Evolutionary conservation across 768 basidiomycete species (phyloP), one percentile per base, ranked within the genome.

Genomic region (Boletus rubescentipes): DNA sequence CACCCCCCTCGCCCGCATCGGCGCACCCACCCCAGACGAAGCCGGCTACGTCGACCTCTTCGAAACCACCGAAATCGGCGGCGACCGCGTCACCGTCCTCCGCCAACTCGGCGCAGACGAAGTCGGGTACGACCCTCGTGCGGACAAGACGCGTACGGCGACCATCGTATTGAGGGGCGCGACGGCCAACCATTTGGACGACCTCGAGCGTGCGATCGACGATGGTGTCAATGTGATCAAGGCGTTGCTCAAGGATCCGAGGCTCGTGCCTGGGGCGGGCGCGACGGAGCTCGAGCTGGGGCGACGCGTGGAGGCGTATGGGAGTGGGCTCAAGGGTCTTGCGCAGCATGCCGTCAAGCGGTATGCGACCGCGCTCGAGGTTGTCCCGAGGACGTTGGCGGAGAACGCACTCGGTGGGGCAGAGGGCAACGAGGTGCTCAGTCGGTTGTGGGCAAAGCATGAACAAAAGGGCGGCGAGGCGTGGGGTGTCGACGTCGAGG

Each of bases 191-290:
- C 86, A 86, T 59, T 73, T 98, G 44, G 97, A 99, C 66, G 97
- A 98, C 69, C 82, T 99, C 32, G 96, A 99, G 72, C 83, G 97
- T 26, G 94, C 96, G 29, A 79, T 99, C 43, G 97, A 98, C 67
- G 95, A 98, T 63, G 97, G 96, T 26, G 93, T 95, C 59, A 94
- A 91, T 72, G 96, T 96, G 39, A 89, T 99, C 75, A 94, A 98
- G 72, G 81, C 89, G 29, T 71, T 99, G 59, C 73, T 99, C 65
- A 94, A 95, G 69, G 96, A 99, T 63, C 78, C 86, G 26, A 77
- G 95, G 42, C 77, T 98, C 54, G 90, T 98, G 2, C 88, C 97
- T 8, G 97, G 97, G 4, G 97, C 94, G 8, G 97, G 96, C 11
- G 92, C 97, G 2, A 84, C 88, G 26, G 97, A 99, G 75, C 77